Evolutionary conservation across 202 grass and related monocot species (phyloP).

Genomic region (Digitaria exilis): DNA sequence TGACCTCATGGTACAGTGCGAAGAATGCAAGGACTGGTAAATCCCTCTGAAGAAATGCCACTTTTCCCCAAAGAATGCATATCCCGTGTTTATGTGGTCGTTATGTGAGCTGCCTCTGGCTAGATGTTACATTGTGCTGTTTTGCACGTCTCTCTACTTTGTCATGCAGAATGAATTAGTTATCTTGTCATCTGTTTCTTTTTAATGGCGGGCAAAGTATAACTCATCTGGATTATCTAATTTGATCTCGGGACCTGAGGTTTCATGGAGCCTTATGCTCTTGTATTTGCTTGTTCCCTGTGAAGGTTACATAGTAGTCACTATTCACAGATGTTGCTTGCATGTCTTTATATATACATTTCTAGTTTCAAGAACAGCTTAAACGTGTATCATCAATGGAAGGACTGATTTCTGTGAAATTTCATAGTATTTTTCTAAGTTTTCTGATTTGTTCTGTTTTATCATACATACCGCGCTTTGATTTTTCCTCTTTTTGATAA

Average conservation of each 20-base stretch:
- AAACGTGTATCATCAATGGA: background rate
- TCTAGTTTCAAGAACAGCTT: constrained; percentile 29
- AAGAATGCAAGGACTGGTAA: constrained; percentile 94
- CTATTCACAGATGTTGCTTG: background rate
- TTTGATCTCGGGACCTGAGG: background rate
- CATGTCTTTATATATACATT: background rate
- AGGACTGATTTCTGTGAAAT: background rate
- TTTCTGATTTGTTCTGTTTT: constrained; percentile 14
- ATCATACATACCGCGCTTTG: constrained; percentile 5
- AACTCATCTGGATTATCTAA: background rate
- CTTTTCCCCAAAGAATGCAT: constrained; percentile 10
- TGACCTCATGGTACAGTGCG: constrained; percentile 92
- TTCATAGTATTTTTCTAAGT: background rate
- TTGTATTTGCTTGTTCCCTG: background rate
- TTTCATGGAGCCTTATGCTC: constrained; percentile 17
- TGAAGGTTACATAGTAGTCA: constrained; percentile 11
- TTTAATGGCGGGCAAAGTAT: background rate
- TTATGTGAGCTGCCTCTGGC: constrained; percentile 9
- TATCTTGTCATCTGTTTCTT: background rate
- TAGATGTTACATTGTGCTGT: background rate
- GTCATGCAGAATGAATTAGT: background rate
- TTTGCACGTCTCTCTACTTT: background rate
- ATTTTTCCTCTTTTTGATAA: constrained; percentile 18
- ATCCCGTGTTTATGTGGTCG: background rate
- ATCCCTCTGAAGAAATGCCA: background rate